Percentiles rank a stretch among this genome's conserved stretches.
phyloP scores from a whole-genome alignment of 345 rosid species.

The Erucastrum elatum region DNA sequence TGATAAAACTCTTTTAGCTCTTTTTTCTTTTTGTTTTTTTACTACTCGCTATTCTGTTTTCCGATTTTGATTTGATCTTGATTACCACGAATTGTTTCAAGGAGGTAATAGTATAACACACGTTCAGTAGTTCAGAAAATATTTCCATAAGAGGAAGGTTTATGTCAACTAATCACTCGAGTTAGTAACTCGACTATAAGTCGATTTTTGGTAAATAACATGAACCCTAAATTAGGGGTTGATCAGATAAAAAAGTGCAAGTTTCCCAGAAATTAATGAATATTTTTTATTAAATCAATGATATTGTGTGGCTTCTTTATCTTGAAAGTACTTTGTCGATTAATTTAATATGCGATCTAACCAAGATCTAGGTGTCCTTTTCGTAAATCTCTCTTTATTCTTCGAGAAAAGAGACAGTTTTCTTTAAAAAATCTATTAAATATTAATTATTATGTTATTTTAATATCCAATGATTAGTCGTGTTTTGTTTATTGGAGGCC shows the following conservation, averaged over 20 bases:
- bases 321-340: conserved; percentile 27
- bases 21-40: neutral
- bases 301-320: conserved; percentile 21
- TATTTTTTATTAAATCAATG: neutral
- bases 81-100: neutral
- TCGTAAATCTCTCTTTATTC: conserved; percentile 33
- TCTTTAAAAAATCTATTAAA: neutral
- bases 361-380: conserved; percentile 38
- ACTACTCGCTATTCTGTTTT: neutral
- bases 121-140: neutral
- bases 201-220: neutral
- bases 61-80: neutral
- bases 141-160: neutral
- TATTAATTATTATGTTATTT: neutral
- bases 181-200: neutral
- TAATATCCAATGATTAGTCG: conserved; percentile 28
- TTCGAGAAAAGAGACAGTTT: conserved; percentile 24
- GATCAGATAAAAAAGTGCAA: no score
- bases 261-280: no score
- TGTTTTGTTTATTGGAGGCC: conserved; percentile 22
- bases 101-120: conserved; percentile 13
- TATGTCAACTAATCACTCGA: conserved; percentile 1
- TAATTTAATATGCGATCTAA: conserved; percentile 34
- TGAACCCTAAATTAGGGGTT: neutral
- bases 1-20: conserved; percentile 18